Percentiles rank a stretch among this genome's conserved stretches.
Conservation (phyloP, 2,329 filamentous ascomycete species). For the Penicillium sp. region DNA sequence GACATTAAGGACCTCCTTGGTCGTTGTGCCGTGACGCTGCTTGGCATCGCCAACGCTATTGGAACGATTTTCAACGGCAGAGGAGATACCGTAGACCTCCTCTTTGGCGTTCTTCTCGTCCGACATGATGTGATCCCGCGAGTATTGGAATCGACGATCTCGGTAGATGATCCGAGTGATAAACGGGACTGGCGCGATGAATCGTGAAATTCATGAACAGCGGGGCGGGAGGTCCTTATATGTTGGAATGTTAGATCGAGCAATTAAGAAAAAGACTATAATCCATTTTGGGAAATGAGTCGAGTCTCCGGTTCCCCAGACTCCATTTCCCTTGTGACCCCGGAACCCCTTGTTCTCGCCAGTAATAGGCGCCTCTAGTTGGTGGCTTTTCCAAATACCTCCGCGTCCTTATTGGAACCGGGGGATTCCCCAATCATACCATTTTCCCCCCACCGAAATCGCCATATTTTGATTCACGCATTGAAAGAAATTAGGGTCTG, state of each 20-base stretch:
- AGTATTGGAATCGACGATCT: background rate
- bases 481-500: constrained; percentile 10
- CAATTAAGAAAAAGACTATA: background rate
- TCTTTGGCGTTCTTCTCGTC: constrained; percentile 17
- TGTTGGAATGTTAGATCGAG: background rate
- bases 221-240: constrained; percentile 22
- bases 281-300: constrained; percentile 8
- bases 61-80: constrained; percentile 13
- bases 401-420: constrained; percentile 24
- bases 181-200: constrained; percentile 3
- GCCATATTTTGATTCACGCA: background rate
- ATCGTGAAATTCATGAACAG: constrained; percentile 3
- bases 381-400: constrained; percentile 19
- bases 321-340: constrained; percentile 18
- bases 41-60: constrained; percentile 18
- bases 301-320: constrained; percentile 16
- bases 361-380: constrained; percentile 10
- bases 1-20: constrained; percentile 46
- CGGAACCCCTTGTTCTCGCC: constrained; percentile 7
- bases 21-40: constrained; percentile 34
- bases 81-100: constrained; percentile 22
- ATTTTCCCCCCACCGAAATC: background rate
- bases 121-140: constrained; percentile 14
- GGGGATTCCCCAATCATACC: constrained; percentile 21
- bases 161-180: background rate